A percentile compares a stretch with the other conserved stretches of the same genome.
phyloP scores from a whole-genome alignment of 1,284 basidiomycete species.

The Rhodotorula sp. region DNA sequence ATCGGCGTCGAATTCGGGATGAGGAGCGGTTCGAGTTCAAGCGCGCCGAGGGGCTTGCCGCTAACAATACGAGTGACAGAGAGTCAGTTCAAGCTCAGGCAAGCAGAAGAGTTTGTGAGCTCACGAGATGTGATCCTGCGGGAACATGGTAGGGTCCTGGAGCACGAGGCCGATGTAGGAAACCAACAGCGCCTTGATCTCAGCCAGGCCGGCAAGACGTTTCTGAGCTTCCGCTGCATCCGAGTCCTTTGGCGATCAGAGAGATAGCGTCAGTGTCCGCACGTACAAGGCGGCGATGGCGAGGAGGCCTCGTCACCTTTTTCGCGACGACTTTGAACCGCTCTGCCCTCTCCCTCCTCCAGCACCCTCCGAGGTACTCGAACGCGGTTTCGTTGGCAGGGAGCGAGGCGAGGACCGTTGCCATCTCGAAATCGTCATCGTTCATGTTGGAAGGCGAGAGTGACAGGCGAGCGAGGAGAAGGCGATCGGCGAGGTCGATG shows the following conservation, averaged over 20 bases:
- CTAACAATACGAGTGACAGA: neutral
- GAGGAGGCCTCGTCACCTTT: slow-evolving; percentile 53
- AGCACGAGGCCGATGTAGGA: slow-evolving; percentile 87
- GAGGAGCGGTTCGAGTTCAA: slow-evolving; percentile 72
- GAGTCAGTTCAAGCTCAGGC: neutral
- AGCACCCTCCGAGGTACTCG: slow-evolving; percentile 86
- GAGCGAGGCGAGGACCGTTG: slow-evolving; percentile 72
- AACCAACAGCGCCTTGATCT: slow-evolving; percentile 73
- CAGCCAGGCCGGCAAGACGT: slow-evolving; percentile 65
- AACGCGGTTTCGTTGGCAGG: slow-evolving; percentile 77
- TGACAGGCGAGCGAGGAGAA: slow-evolving; percentile 83
- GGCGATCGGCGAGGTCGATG: slow-evolving; percentile 62
- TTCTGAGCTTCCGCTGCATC: slow-evolving; percentile 25
- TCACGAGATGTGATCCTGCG: slow-evolving; percentile 68
- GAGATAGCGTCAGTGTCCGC: neutral
- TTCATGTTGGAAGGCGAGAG: slow-evolving; percentile 66
- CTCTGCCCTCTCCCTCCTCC: slow-evolving; percentile 72
- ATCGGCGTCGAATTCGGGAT: slow-evolving; percentile 62
- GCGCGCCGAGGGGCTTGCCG: slow-evolving; percentile 64
- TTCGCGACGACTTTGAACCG: slow-evolving; percentile 59
- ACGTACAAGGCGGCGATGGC: no score
- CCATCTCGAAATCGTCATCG: slow-evolving; percentile 72
- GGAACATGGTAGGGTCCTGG: slow-evolving; percentile 89
- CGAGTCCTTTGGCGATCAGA: slow-evolving; percentile 5
- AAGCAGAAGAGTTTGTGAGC: slow-evolving; percentile 45